Evolutionary conservation across 208 protist genomes (phyloP).

Genomic region (Wallacemonas sp.): DNA sequence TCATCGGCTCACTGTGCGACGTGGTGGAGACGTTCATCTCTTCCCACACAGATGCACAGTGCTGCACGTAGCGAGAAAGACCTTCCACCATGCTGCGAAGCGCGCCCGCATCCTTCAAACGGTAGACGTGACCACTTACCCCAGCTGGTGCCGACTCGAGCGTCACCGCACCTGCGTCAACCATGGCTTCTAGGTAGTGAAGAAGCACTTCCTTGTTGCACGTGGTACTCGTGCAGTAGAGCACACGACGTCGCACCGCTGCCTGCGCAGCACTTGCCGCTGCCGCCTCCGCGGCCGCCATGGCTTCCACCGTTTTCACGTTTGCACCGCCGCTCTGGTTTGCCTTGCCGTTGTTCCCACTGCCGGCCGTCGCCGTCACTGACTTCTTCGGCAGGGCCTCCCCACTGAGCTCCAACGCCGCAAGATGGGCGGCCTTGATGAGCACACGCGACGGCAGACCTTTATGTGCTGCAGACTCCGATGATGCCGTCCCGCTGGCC

Average conservation of each 20-base stretch:
- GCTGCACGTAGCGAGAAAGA: neutral
- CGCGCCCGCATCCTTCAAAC: neutral
- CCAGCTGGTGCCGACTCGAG: neutral
- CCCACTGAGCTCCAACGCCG: slow-evolving; percentile 6
- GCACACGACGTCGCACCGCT: neutral
- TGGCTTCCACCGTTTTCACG: neutral
- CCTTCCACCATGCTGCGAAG: neutral
- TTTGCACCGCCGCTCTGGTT: neutral
- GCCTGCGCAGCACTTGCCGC: no score
- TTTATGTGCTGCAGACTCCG: neutral
- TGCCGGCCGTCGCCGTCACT: neutral
- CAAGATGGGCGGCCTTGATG: neutral
- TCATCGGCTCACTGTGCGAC: neutral
- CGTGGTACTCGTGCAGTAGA: slow-evolving; percentile 33
- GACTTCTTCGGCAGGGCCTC: neutral
- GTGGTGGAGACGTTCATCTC: neutral
- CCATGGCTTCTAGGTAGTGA: slow-evolving; percentile 29
- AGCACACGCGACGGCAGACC: neutral
- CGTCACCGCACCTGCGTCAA: neutral
- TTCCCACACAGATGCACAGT: neutral
- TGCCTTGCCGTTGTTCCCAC: neutral
- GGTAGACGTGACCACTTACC: neutral
- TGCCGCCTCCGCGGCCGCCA: neutral
- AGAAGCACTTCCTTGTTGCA: slow-evolving; percentile 48
- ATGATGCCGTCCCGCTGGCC: no score